A percentile compares a stretch with the other conserved stretches of the same genome.
phyloP scores from a whole-genome alignment of 2,329 filamentous ascomycete species.

The Myriangium duriaei region DNA sequence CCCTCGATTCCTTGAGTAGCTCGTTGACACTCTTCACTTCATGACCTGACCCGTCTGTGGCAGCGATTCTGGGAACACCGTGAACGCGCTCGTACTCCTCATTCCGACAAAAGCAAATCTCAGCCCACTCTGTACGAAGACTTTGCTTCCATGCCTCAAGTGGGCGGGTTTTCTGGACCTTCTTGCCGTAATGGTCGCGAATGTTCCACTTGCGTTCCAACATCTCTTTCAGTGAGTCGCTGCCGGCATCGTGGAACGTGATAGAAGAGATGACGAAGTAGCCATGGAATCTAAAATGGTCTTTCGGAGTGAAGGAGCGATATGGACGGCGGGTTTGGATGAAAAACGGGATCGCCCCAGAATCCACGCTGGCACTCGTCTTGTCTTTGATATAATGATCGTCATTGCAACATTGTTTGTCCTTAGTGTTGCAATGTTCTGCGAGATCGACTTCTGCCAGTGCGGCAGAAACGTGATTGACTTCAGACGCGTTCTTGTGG shows the following conservation, averaged over 20 bases:
- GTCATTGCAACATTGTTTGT: too few relatives aligned
- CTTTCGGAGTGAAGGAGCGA: not conserved
- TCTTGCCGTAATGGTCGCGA: conserved; percentile 5
- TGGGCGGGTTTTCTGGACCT: conserved; percentile 1
- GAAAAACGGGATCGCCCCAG: not conserved
- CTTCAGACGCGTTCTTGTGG: too few relatives aligned
- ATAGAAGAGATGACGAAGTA: conserved; percentile 2
- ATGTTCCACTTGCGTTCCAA: conserved; percentile 6
- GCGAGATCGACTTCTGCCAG: too few relatives aligned
- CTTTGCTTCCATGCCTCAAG: conserved; percentile 4
- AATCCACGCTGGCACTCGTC: not conserved
- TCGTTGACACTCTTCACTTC: conserved; percentile 5
- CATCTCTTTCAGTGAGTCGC: conserved; percentile 1
- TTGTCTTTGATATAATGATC: too few relatives aligned
- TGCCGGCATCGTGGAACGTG: conserved; percentile 1
- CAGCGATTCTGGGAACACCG: conserved; percentile 1
- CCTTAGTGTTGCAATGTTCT: too few relatives aligned
- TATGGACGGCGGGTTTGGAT: too few relatives aligned
- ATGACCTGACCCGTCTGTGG: not conserved
- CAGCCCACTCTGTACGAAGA: conserved; percentile 5
- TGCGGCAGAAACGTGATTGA: too few relatives aligned
- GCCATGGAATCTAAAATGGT: conserved; percentile 4
- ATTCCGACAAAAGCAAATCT: conserved; percentile 2
- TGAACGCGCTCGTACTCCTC: conserved; percentile 5
- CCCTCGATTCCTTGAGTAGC: conserved; percentile 4